Percentiles rank a stretch among this genome's conserved stretches.
These are phyloP conservation scores for Baorangia bicolor DNA, from an alignment of 768 basidiomycete species.

Conservation along the genomic window DNA sequence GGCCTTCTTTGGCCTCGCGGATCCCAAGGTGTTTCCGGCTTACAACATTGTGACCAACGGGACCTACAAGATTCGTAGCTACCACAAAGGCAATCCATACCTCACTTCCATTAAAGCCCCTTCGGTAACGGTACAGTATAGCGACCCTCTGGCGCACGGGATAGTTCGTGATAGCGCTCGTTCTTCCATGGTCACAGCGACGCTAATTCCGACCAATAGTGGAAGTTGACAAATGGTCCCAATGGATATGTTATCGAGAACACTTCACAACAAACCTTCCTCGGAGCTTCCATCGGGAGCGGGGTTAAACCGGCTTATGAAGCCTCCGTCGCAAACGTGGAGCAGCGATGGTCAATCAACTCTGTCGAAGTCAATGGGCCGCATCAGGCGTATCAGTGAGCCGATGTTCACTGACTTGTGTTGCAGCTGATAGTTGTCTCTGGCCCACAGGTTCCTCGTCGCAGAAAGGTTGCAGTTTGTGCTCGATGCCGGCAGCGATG, in stretches of 20 bases:
- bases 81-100: neutral
- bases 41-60: no score
- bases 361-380: neutral
- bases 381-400: neutral
- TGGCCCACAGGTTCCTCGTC: neutral
- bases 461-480: neutral
- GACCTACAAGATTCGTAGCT: no score
- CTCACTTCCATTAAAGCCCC: neutral
- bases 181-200: neutral
- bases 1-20: neutral
- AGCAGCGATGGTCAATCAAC: neutral
- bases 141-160: neutral
- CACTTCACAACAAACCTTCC: neutral
- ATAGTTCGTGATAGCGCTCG: neutral
- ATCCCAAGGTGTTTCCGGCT: neutral
- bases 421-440: neutral
- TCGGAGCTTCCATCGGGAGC: neutral
- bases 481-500: conserved; percentile 1
- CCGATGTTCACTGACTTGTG: no score
- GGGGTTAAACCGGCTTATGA: neutral
- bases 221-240: neutral
- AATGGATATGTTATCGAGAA: neutral
- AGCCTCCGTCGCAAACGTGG: neutral
- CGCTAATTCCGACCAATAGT: neutral
- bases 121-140: neutral